Evolutionary conservation across 164 flowering plant species (phyloP), one percentile per base, ranked within the genome.

Genomic region (Kalanchoe fedtschenkoi): DNA sequence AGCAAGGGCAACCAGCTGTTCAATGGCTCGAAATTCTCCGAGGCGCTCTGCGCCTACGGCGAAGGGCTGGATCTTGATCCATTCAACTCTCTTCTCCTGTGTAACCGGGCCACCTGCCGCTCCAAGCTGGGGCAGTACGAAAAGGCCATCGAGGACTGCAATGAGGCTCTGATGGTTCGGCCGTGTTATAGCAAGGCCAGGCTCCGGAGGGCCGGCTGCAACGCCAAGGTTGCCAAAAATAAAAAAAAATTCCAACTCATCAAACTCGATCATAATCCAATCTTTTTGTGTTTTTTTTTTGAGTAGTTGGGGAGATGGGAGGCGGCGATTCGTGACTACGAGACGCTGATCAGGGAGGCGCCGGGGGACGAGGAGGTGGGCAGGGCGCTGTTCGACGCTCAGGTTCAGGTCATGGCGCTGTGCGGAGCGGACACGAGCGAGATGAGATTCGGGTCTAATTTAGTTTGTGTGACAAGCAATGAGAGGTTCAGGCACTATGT

Each of bases 51-150:
- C 6, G 81, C 72, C 0, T 87, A 93, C 41, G 68, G 74, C 10
- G 83, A 84, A 59, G 96, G 97, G 28, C 75, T 93, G 28, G 87
- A 88, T 22, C 69, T 75, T 19, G 97, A 85, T 29, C 85, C 89
- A 7, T 60, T 70, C 69, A 93, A 90, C 76, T 76, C 97, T 15
- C 69, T 87, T 26, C 70, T 93, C 68, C 73, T 88, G 19, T 88
- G 92, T 66, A 90, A 93, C 72, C 69, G 95, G 47, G 97, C 95
- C 0, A 84, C 97, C 22, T 88, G 92, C 65, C 72, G 83, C 7
- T 76, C 72, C 16, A 88, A 84, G 72, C 81, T 85, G 5, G 80
- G 87, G 7, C 95, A 83, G 33, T 88, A 70, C 38, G 97, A 90
- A 68, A 85, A 79, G 56, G 92, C 95, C 15, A 46, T 86, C 0